Evolutionary conservation across 371 early-diverging fungal species (phyloP).

Genomic region (Haplosporangium sp.): DNA sequence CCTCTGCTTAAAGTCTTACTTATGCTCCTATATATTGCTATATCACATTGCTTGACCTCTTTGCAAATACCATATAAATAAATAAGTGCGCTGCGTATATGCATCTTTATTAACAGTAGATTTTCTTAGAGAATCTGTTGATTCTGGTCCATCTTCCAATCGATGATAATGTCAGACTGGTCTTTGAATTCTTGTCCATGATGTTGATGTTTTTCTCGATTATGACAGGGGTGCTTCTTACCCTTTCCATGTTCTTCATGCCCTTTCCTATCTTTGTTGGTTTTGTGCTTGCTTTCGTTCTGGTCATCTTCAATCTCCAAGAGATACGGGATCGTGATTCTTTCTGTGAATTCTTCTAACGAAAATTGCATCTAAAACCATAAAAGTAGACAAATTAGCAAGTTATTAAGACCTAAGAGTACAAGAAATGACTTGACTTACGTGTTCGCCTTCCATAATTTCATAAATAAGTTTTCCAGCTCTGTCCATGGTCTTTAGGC

Average conservation of each 20-base stretch:
- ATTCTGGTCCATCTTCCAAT: constrained; percentile 13
- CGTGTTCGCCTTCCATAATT: constrained; percentile 76
- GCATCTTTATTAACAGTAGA: too few relatives aligned
- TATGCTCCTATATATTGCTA: background rate
- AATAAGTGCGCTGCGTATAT: too few relatives aligned
- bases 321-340: constrained; percentile 66
- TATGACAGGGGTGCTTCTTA: constrained; percentile 3
- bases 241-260: background rate
- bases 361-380: constrained; percentile 67
- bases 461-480: constrained; percentile 70
- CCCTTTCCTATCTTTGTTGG: background rate
- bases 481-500: constrained; percentile 70
- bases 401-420: background rate
- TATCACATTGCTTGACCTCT: too few relatives aligned
- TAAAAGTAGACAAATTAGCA: background rate
- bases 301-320: constrained; percentile 30
- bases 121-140: background rate
- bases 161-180: background rate
- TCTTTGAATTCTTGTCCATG: constrained; percentile 4
- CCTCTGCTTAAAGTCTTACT: background rate
- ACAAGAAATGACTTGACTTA: constrained; percentile 58
- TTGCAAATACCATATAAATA: too few relatives aligned
- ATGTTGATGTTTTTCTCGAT: background rate
- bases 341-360: constrained; percentile 62
- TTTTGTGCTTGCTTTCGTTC: background rate